Base-by-base conservation (phyloP, 495 filamentous ascomycete species). In the Bacidia gigantensis region DNA sequence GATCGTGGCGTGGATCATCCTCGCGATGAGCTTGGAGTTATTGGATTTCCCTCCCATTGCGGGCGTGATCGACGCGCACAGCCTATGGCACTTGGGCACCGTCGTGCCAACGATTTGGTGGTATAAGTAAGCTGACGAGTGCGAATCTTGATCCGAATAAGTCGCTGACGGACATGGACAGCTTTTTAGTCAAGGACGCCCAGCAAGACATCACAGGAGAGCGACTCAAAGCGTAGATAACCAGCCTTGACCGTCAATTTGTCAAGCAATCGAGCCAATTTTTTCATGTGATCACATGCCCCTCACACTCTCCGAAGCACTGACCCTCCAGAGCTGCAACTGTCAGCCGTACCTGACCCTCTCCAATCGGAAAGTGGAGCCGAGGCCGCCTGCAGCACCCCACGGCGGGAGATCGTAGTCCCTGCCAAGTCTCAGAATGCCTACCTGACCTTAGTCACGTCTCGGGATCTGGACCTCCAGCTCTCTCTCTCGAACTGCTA, bases 1-100 rank as follows among this genome's bases (percentile, higher is more conserved):
- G 66, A 88, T 90, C 58, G 92, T 97, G 44, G 86, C 82, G 14
- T 96, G 89, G 89, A 74, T 98, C 52, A 73, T 94, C 52, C 61
- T 89, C 64, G 89, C 86, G 9, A 98, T 98, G 92, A 89, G 90
- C 62, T 69, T 98, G 63, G 92, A 98, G 66, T 60, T 98, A 60
- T 69, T 97, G 52, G 92, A 98, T 66, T 98, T 98, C 63, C 79
- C 93, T 52, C 92, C 92, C 1, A 70, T 86, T 59, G 74, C 79
- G 70, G 86, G 84, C 12, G 78, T 82, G 60, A 62, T 98, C 38
- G 92, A 98, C 75, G 92, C 92, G 18, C 92, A 98, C 74, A 89
- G 86, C 58, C 66, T 98, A 53, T 98, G 92, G 92, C 92, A 98
- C 77, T 64, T 92, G 53, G 87, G 86, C 35, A 98, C 92, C 1